Conservation (phyloP, 176 grass and related monocot genomes). For the Paspalum notatum region DNA sequence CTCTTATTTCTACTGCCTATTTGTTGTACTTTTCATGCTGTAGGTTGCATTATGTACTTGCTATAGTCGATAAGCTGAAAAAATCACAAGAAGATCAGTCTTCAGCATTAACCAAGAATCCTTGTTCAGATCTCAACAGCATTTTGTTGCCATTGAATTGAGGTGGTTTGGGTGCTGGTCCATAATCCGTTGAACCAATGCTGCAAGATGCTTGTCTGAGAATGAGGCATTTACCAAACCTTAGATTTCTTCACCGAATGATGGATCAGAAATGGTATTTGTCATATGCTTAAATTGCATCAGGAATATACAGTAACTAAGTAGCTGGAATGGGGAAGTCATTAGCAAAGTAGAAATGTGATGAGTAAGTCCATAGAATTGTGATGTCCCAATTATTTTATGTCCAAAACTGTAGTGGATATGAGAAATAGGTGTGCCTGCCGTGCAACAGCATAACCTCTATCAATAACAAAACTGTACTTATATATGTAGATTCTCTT, state of each 20-base stretch:
- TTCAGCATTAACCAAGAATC: not conserved
- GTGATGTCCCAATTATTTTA: not conserved
- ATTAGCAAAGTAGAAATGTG: constrained; percentile 8
- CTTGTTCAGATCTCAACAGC: not conserved
- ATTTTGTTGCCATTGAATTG: not conserved
- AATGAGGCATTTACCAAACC: no score
- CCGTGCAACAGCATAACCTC: not conserved
- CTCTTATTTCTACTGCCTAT: not conserved
- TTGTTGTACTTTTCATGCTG: not conserved
- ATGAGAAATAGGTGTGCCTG: not conserved
- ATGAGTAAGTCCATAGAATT: not conserved
- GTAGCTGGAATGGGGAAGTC: not conserved
- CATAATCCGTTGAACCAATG: not conserved
- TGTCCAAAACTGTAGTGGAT: not conserved
- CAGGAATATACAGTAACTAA: not conserved
- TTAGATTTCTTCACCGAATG: constrained; percentile 24
- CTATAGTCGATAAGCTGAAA: not conserved
- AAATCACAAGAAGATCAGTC: not conserved
- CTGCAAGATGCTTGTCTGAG: no score
- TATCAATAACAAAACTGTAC: not conserved
- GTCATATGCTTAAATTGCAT: constrained; percentile 12
- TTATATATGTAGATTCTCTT: constrained; percentile 64
- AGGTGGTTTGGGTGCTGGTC: not conserved
- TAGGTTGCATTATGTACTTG: not conserved
- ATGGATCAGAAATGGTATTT: not conserved